Base-by-base conservation (phyloP, 805 yeast species). In the Ogataea naganishii region DNA sequence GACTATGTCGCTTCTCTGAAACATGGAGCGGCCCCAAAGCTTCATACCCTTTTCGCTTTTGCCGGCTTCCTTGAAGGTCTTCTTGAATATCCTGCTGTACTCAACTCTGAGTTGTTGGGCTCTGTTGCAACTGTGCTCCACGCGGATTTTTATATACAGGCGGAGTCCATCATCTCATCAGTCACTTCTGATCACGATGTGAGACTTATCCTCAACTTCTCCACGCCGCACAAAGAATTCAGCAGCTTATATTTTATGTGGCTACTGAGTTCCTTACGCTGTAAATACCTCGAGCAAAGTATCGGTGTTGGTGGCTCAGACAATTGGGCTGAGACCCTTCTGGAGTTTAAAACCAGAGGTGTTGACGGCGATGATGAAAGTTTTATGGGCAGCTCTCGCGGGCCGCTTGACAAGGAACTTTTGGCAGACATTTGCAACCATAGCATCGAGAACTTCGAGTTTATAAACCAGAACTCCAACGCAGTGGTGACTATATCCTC, bases 341-440 rank as follows among this genome's bases (percentile, higher is more conserved):
- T n/a, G n/a, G n/a, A n/a, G n/a, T n/a, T n/a, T n/a, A n/a, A n/a
- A n/a, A n/a, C n/a, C n/a, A n/a, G n/a, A n/a, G n/a, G n/a, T n/a
- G n/a, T n/a, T n/a, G n/a, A n/a, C n/a, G n/a, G n/a, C n/a, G n/a
- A n/a, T n/a, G n/a, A n/a, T n/a, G n/a, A n/a, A n/a, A n/a, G n/a
- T n/a, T n/a, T n/a, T n/a, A n/a, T n/a, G n/a, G n/a, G n/a, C n/a
- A n/a, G n/a, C n/a, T n/a, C n/a, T n/a, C n/a, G n/a, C n/a, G n/a
- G n/a, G n/a, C n/a, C n/a, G n/a, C n/a, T 31, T 64, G 74, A 35
- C 52, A 76, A 34, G 83, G 80, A 8, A 61, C 80, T 6, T 49
- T 75, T 31, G 50, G 79, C 40, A 68, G 69, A 20, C 55, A 41
- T 29, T 50, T 45, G 29, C 58, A 56, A 1, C 58, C 51, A 41